phyloP scores from a whole-genome alignment of 306 rosid species.

The Cyclanthera cordifolia region DNA sequence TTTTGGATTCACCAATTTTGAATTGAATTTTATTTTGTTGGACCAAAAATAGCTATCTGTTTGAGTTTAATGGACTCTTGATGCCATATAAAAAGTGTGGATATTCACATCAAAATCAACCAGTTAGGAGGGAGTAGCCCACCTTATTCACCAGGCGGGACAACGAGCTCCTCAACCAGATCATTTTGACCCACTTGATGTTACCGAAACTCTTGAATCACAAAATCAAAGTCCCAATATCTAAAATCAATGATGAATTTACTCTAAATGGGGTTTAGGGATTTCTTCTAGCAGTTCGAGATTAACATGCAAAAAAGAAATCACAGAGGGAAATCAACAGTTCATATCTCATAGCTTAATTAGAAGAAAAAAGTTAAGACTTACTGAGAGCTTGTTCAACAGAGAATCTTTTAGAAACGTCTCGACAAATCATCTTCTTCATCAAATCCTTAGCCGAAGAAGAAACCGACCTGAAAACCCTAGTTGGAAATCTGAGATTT shows the following conservation, averaged over 20 bases:
- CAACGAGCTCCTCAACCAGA: too few relatives aligned
- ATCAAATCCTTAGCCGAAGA: constrained; percentile 55
- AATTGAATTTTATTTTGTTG: too few relatives aligned
- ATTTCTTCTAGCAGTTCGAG: not conserved
- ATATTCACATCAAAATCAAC: too few relatives aligned
- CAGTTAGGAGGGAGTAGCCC: too few relatives aligned
- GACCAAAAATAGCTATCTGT: too few relatives aligned
- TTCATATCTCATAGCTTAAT: not conserved
- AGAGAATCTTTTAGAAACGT: constrained; percentile 39
- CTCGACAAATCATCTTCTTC: constrained; percentile 68
- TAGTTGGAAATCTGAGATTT: constrained; percentile 57
- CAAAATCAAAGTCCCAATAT: not conserved
- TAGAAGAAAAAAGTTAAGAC: not conserved
- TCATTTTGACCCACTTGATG: too few relatives aligned
- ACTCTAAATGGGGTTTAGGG: not conserved
- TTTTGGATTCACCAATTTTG: too few relatives aligned
- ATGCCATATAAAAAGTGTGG: too few relatives aligned
- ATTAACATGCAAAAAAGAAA: not conserved
- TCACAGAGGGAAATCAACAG: not conserved
- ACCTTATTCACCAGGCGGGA: too few relatives aligned
- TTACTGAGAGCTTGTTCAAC: constrained; percentile 67
- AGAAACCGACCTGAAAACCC: constrained; percentile 50
- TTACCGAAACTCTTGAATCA: not conserved
- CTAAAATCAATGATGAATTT: not conserved
- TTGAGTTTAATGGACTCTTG: too few relatives aligned